Base-by-base conservation (phyloP, 768 basidiomycete species). In the Kwoniella heveanensis region DNA sequence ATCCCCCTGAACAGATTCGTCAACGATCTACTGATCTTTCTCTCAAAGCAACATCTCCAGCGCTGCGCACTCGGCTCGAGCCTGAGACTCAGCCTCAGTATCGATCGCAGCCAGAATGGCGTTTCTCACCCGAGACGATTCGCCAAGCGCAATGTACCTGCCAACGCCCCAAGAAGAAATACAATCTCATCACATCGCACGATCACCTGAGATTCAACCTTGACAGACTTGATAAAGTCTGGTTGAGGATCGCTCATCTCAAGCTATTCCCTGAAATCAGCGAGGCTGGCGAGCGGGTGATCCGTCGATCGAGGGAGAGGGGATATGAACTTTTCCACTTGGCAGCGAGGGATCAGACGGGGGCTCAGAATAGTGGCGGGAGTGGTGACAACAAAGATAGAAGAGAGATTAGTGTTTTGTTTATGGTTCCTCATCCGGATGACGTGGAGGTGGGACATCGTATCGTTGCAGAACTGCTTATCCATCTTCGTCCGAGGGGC, bases 321-420 rank as follows among this genome's bases (percentile, higher is more conserved):
- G 69, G 69, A 17, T 39, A 29, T 8, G 71, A 72, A 32, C 17
- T 65, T 6, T 53, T 58, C 29, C 71, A 72, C 54, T 22, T 72
- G 10, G 51, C 48, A 3, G 68, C 44, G 7, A 52, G 3, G 19
- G 39, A 49, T 19, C 55, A 60, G 17, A 9, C n/a, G 30, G 46
- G 19, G 3, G 27, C 25, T 36, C 29, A 39, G 25, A 21, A 15
- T 5, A 3, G 50, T 24, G 32, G 32, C 32, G 32, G 7, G 5
- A 13, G 32, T 32, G 32, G 32, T 32, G 32, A 32, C 7, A 32
- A 32, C 21, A 49, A 24, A 8, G 24, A 19, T 24, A 32, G 26
- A 12, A 56, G 46, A 12, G 68, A 62, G 27, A 50, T 64, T 36
- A 59, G 52, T 22, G 53, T 72, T 7, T n/a, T 60, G 15, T 52